Evolutionary conservation across 306 rosid genomes (phyloP), one percentile per base, ranked within the genome.

Genomic region (Cicer arietinum): DNA sequence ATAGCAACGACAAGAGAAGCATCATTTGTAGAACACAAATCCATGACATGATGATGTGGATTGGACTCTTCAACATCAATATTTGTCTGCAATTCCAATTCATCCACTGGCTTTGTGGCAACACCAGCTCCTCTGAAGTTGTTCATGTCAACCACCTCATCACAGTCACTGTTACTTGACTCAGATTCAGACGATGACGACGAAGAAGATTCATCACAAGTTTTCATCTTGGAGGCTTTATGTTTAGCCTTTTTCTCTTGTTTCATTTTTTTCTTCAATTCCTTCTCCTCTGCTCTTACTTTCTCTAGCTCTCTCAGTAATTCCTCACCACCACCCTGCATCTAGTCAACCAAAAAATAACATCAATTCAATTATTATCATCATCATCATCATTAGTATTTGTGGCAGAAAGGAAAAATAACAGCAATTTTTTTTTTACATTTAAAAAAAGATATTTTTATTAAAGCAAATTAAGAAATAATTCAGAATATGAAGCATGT

Each of bases 101-200:
- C 56, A 45, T 71, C 63, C 16, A 74, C 63, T 0, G 72, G 22
- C 67, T 87, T 64, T 56, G 86, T 82, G 12, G 75, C 61, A 75
- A 69, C 79, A 63, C 69, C 63, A 64, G 74, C 71, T 78, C 80
- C 76, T 80, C 79, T 80, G 18, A 69, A 52, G 81, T 74, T 14
- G 39, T 67, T 79, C 86, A 75, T 85, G 80, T 87, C 82, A 65
- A 81, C 82, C 43, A 69, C 81, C 65, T 87, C 75, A 20, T 43
- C 87, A 43, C 96, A 74, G 12, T 95, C 92, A 3, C 85, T 79
- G 54, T 84, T 96, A 53, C 97, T 90, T 8, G 96, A 91, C 79
- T 87, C 97, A 1, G 96, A 91, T 84, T 86, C 95, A 1, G 95
- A 89, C 0, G 93, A 94, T 6, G 90, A 88, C 1, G 91, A 87